Conservation (phyloP, 257 asterid genomes). For the Nicotiana sylvestris region DNA sequence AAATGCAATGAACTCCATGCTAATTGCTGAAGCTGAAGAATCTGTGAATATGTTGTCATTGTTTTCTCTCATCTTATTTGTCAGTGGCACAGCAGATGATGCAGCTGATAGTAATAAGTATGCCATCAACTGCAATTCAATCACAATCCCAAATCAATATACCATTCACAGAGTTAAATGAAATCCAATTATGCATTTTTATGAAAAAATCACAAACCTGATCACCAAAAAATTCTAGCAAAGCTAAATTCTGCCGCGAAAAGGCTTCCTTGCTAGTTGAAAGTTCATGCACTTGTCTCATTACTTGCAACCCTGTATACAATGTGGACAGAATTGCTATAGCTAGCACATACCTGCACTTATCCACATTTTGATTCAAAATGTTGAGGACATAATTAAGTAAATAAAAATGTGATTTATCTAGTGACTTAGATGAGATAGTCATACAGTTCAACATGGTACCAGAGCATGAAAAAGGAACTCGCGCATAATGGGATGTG, state of each 20-base stretch:
- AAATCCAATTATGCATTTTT: background rate
- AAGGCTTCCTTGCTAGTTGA: conserved; percentile 33
- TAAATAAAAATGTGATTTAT: no score
- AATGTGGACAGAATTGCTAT: conserved; percentile 66
- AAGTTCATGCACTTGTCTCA: conserved; percentile 47
- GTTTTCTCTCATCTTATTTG: conserved; percentile 70
- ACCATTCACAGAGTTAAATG: background rate
- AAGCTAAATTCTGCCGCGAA: conserved; percentile 28
- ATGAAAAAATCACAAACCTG: conserved; percentile 47
- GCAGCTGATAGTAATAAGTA: conserved; percentile 83
- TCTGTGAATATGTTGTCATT: conserved; percentile 85
- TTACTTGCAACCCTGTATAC: conserved; percentile 57
- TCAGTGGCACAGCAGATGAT: conserved; percentile 86
- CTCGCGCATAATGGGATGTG: background rate
- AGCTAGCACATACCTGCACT: conserved; percentile 68
- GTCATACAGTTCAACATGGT: background rate
- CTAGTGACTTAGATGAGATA: background rate
- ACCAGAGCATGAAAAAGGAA: background rate
- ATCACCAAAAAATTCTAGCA: conserved; percentile 65
- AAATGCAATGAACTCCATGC: conserved; percentile 85
- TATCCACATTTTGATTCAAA: background rate
- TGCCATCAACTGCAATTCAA: conserved; percentile 57
- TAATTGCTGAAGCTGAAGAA: conserved; percentile 74
- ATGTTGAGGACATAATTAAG: background rate
- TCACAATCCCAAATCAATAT: background rate